Conservation (phyloP, 371 early-diverging fungal species). For the Furculomyces boomerangus region DNA sequence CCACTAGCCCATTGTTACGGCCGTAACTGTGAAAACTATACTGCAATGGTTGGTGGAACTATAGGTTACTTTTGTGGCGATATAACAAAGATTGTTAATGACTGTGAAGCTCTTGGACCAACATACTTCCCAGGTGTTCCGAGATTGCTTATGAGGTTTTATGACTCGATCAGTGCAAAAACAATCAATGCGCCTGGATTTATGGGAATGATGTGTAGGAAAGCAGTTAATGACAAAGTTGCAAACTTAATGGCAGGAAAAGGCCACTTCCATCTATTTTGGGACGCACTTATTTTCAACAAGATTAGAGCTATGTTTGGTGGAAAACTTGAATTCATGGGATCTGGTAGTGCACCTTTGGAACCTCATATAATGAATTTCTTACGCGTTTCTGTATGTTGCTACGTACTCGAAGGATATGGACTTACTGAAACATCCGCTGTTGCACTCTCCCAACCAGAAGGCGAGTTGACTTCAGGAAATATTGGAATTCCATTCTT, state of each 20-base stretch:
- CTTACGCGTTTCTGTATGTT: conserved; percentile 68
- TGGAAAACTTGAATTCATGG: conserved; percentile 61
- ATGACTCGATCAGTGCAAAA: conserved; percentile 50
- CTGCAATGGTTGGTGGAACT: conserved; percentile 30
- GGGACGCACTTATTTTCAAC: conserved; percentile 83
- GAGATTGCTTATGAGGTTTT: conserved; percentile 70
- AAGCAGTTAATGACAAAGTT: conserved; percentile 37
- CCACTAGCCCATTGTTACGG: conserved; percentile 87
- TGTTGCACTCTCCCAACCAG: conserved; percentile 31
- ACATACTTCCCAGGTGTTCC: conserved; percentile 80
- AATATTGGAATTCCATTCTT: conserved; percentile 70
- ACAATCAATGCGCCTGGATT: conserved; percentile 44
- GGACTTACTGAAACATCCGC: conserved; percentile 89
- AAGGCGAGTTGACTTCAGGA: conserved; percentile 39
- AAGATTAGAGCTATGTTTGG: conserved; percentile 75
- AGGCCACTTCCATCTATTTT: conserved; percentile 45
- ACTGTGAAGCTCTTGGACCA: conserved; percentile 57
- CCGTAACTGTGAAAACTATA: conserved; percentile 32
- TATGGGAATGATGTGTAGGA: conserved; percentile 39
- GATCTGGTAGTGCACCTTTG: conserved; percentile 78
- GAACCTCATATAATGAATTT: conserved; percentile 70
- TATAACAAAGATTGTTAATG: conserved; percentile 52
- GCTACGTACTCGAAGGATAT: conserved; percentile 78
- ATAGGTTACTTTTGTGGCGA: conserved; percentile 78
- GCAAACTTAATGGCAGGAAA: conserved; percentile 35